Base-by-base conservation (phyloP, 371 early-diverging fungal species). In the Batkoa obscura region DNA sequence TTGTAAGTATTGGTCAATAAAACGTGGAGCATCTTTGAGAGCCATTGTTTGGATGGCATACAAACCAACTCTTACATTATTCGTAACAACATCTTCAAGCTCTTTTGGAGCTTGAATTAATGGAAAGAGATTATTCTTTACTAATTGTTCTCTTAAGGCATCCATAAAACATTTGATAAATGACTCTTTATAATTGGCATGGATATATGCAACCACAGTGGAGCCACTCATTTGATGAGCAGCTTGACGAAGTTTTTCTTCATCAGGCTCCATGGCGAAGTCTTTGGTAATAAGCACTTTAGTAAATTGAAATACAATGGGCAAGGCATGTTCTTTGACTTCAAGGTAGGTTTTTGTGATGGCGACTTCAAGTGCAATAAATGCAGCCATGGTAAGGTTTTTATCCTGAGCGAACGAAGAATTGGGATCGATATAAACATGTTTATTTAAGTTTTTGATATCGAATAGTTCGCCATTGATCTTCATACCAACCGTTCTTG, bases 211-310 rank as follows among this genome's bases (percentile, higher is more conserved):
- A 1, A 83, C 81, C 3, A 87, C 82, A 13, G 96, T 67, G 30
- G 78, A 86, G 54, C 86, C 84, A 2, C 81, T 90, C 95, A 98
- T 98, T 49, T 82, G 60, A 62, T 90, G 89, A 3, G 94, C 93
- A 1, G 98, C 88, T 46, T 86, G 81, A 43, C 88, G 74, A 81
- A 95, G 80, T 64, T 83, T 82, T 50, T 85, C 84, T 62, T 94
- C 95, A 62, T 91, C 86, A 1, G 88, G 78, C 66, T 96, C 95
- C 63, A 85, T 73, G 0, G 85, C 83, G 68, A 96, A 95, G 62
- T 98, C 98, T 66, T 95, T 94, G 46, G 80, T 65, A 34, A 94
- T 74, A 23, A 95, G 70, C 55, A 94, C 96, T 1, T 84, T 75
- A 0, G 94, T 93, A 13, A 92, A 83, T 31, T 88, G 81, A 1